These are phyloP conservation scores for Lachancea lanzarotensis DNA, from an alignment of 805 yeast species.

Conservation along the genomic window DNA sequence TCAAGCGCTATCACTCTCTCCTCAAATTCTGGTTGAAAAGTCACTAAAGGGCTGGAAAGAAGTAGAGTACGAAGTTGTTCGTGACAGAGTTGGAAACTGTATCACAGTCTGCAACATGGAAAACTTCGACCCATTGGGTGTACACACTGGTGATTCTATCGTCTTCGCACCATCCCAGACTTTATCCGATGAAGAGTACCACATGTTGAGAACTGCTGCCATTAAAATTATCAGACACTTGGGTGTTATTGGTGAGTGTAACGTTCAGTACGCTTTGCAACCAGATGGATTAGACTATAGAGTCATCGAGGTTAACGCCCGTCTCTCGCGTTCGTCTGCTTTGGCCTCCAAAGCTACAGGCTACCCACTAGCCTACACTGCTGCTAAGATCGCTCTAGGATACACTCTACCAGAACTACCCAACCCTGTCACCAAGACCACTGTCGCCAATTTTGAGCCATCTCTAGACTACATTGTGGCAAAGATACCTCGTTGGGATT, in stretches of 20 bases:
- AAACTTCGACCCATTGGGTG: constrained; percentile 96
- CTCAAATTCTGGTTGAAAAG: constrained; percentile 93
- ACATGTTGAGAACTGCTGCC: constrained; percentile 96
- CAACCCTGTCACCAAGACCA: constrained; percentile 92
- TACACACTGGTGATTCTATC: constrained; percentile 98
- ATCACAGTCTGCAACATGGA: constrained; percentile 99
- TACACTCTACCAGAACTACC: constrained; percentile 92
- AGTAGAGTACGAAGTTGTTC: constrained; percentile 96
- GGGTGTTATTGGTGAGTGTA: constrained; percentile 99
- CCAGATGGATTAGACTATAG: constrained; percentile 95
- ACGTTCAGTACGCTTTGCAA: constrained; percentile 92
- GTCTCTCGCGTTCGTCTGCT: constrained; percentile 95
- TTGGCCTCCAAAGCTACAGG: constrained; percentile 98
- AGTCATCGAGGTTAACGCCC: constrained; percentile 95
- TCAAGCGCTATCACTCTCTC: constrained; percentile 82
- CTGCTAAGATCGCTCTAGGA: constrained; percentile 94
- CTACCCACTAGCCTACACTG: constrained; percentile 96
- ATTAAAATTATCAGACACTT: constrained; percentile 94
- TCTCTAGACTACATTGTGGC: constrained; percentile 94
- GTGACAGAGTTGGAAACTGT: constrained; percentile 94
- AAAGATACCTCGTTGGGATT: constrained; percentile 98
- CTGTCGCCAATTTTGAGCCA: constrained; percentile 96
- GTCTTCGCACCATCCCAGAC: constrained; percentile 99
- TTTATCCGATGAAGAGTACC: constrained; percentile 92
- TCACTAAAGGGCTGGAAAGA: constrained; percentile 99